phyloP scores from a whole-genome alignment of 495 filamentous ascomycete genomes.

The Penicillium flavigenum region DNA sequence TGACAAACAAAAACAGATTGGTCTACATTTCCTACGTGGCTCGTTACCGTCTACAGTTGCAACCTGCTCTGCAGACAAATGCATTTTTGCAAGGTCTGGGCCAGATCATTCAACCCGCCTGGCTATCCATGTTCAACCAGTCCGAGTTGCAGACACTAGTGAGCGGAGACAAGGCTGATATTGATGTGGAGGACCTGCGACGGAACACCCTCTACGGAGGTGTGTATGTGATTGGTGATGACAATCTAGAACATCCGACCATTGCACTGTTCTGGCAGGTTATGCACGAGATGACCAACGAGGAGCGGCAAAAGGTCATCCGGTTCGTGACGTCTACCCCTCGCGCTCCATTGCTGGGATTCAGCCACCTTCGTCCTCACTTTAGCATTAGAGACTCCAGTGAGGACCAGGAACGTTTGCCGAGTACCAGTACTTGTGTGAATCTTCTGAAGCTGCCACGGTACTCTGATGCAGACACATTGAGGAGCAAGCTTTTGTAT shows the following conservation, averaged over 20 bases:
- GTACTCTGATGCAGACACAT: slow-evolving; percentile 59
- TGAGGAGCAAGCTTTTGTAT: slow-evolving; percentile 83
- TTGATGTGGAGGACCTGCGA: slow-evolving; percentile 86
- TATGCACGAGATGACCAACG: slow-evolving; percentile 70
- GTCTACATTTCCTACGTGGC: slow-evolving; percentile 94
- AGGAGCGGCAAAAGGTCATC: slow-evolving; percentile 78
- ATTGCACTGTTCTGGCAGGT: slow-evolving; percentile 90
- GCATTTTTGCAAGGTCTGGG: slow-evolving; percentile 85
- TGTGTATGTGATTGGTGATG: slow-evolving; percentile 82
- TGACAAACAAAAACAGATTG: slow-evolving; percentile 87
- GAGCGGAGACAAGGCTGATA: slow-evolving; percentile 77
- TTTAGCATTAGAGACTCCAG: slow-evolving; percentile 92
- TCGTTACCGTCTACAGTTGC: slow-evolving; percentile 76
- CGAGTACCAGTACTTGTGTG: slow-evolving; percentile 95
- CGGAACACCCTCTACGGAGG: slow-evolving; percentile 84
- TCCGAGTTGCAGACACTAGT: slow-evolving; percentile 89
- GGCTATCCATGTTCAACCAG: slow-evolving; percentile 99
- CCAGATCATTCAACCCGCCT: slow-evolving; percentile 84
- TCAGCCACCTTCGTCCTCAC: slow-evolving; percentile 76
- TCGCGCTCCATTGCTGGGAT: slow-evolving; percentile 87
- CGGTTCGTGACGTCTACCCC: slow-evolving; percentile 96
- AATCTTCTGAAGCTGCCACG: slow-evolving; percentile 92
- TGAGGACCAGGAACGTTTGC: slow-evolving; percentile 72
- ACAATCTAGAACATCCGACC: slow-evolving; percentile 79
- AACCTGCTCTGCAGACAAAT: slow-evolving; percentile 73